Base-by-base conservation (phyloP, 2,329 filamentous ascomycete species). In the Juglanconis juglandina region DNA sequence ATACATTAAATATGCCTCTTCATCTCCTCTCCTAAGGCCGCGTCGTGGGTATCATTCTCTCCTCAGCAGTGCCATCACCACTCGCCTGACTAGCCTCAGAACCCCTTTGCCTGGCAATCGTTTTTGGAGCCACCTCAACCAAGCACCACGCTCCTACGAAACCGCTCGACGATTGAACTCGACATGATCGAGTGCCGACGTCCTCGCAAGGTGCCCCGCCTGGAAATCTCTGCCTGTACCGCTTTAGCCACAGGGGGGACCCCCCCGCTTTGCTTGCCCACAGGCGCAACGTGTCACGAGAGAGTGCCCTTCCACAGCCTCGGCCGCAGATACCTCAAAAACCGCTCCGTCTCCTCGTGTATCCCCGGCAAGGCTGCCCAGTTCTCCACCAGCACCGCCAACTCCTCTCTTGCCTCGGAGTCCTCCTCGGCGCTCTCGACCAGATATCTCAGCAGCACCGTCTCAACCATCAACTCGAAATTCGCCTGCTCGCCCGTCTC, bases 401-500 rank as follows among this genome's bases (percentile, higher is more conserved):
- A 41, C 54, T 63, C 61, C 53, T 63, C 61, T 14, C 61, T 53
- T 33, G 61, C 61, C 8, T 60, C 61, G 1, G 53, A 48, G 39
- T 63, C 61, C 30, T 52, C 53, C 0, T 53, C 37, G 13, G 61
- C 61, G 34, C 53, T 49, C 44, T 63, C 61, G 37, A 60, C 61
- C 6, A 63, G 53, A 11, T 48, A 39, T 9, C 61, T 37, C 48
- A 63, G 58, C 58, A 63, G 55, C 41, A 63, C 61, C 11, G 61
- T 63, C 58, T 63, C 61, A 46, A 63, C 59, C 53, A 63, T 51
- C 7, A 63, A 54, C 61, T 63, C 61, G 10, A 63, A 63, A 53
- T 63, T 60, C 33, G 61, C 61, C 50, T 63, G 61, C 53, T 63
- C 61, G 33, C 61, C 61, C 33, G 61, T 60, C 61, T 63, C 61